Evolutionary conservation across 2,329 filamentous ascomycete species (phyloP).

Genomic region (Fusarium sp.): DNA sequence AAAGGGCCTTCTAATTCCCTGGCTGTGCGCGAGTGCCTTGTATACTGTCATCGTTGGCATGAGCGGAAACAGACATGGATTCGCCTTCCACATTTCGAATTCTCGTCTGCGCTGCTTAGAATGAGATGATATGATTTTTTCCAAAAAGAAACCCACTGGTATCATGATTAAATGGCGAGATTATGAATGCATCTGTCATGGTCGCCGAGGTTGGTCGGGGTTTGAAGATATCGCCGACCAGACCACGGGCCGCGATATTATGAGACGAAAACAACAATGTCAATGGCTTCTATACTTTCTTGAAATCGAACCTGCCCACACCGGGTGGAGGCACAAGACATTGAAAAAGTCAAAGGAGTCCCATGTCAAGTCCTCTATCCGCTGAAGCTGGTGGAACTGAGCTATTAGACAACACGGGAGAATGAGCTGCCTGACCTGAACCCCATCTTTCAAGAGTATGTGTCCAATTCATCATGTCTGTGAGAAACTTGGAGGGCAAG

Average conservation of each 20-base stretch:
- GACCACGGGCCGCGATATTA: neutral
- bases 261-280: too few species aligned
- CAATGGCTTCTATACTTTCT: too few species aligned
- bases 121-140: conserved; percentile 7
- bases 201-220: conserved; percentile 3
- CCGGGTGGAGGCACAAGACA: too few species aligned
- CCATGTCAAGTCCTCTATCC: too few species aligned
- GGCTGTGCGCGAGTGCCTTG: neutral
- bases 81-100: conserved; percentile 18
- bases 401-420: too few species aligned
- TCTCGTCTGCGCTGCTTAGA: conserved; percentile 2
- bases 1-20: neutral
- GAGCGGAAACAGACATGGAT: neutral
- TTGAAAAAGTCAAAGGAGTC: too few species aligned
- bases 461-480: too few species aligned
- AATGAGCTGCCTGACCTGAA: too few species aligned
- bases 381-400: too few species aligned
- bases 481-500: too few species aligned
- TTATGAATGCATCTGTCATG: conserved; percentile 5
- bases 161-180: neutral
- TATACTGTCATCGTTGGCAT: neutral
- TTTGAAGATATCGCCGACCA: conserved; percentile 4
- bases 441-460: too few species aligned
- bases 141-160: neutral
- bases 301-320: too few species aligned